A percentile compares a stretch with the other conserved stretches of the same genome.
Evolutionary conservation across 2,329 filamentous ascomycete genomes (phyloP).

Genomic region (Colletotrichum cordylinicola): DNA sequence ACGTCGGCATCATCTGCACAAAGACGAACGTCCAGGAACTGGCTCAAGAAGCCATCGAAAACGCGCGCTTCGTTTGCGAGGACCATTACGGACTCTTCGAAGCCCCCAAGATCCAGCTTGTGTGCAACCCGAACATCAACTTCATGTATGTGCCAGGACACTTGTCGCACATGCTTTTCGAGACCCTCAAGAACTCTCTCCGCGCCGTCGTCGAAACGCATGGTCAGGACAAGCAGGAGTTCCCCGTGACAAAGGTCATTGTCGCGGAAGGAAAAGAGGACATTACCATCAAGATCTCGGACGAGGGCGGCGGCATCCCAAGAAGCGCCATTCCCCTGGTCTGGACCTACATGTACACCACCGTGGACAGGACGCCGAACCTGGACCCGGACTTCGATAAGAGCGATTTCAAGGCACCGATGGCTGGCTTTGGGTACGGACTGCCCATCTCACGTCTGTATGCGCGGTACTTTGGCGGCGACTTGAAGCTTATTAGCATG

Average conservation of each 20-base stretch:
- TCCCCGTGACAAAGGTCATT: conserved; percentile 96
- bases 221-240: conserved; percentile 93
- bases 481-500: conserved; percentile 98
- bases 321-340: conserved; percentile 92
- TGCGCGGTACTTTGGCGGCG: conserved; percentile 95
- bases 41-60: conserved; percentile 96
- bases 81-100: conserved; percentile 98
- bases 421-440: conserved; percentile 99
- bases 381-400: conserved; percentile 98
- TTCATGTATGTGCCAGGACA: conserved; percentile 99
- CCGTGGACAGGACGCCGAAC: conserved; percentile 92
- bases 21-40: conserved; percentile 96
- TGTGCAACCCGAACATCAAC: conserved; percentile 91
- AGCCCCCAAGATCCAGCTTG: conserved; percentile 93
- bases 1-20: conserved; percentile 98
- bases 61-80: conserved; percentile 98
- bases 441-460: conserved; percentile 93
- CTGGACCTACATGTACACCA: conserved; percentile 99
- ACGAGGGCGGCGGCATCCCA: conserved; percentile 96
- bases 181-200: conserved; percentile 97
- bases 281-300: conserved; percentile 97
- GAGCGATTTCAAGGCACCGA: conserved; percentile 98
- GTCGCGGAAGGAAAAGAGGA: conserved; percentile 98
- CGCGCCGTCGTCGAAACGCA: conserved; percentile 96
- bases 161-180: conserved; percentile 98